Percentiles rank a stretch among this genome's conserved stretches.
Conservation (phyloP, 345 rosid species). For the Hypericum perforatum region DNA sequence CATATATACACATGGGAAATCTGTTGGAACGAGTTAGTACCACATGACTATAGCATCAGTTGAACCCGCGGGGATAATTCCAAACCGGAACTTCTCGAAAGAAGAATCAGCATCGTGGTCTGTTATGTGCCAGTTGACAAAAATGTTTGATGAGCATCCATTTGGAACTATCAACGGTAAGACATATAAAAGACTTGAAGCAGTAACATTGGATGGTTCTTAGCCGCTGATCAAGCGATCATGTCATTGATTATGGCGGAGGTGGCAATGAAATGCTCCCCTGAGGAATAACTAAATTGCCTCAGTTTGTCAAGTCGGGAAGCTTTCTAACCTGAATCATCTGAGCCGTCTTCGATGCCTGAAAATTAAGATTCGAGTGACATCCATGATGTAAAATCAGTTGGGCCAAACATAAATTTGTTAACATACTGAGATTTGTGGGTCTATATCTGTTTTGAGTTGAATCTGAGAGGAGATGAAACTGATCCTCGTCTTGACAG, state of each 20-base stretch:
- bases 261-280: too few relatives aligned
- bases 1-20: neutral
- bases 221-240: too few relatives aligned
- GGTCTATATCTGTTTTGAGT: constrained; percentile 19
- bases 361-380: constrained; percentile 14
- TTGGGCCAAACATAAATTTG: too few relatives aligned
- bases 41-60: constrained; percentile 86
- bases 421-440: constrained; percentile 27
- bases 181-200: too few relatives aligned
- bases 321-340: constrained; percentile 30
- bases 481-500: constrained; percentile 31
- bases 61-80: constrained; percentile 90
- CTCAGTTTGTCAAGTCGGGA: too few relatives aligned
- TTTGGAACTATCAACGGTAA: neutral
- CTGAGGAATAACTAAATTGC: neutral
- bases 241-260: too few relatives aligned
- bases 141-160: neutral
- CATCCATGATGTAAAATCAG: too few relatives aligned
- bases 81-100: constrained; percentile 49
- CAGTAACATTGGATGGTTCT: too few relatives aligned
- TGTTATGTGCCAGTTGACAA: constrained; percentile 22
- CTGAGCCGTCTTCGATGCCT: constrained; percentile 33
- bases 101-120: constrained; percentile 34
- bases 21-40: constrained; percentile 26
- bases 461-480: constrained; percentile 40